phyloP scores from a whole-genome alignment of 352 stramenopile genomes.

The Phytopythium delawarense region DNA sequence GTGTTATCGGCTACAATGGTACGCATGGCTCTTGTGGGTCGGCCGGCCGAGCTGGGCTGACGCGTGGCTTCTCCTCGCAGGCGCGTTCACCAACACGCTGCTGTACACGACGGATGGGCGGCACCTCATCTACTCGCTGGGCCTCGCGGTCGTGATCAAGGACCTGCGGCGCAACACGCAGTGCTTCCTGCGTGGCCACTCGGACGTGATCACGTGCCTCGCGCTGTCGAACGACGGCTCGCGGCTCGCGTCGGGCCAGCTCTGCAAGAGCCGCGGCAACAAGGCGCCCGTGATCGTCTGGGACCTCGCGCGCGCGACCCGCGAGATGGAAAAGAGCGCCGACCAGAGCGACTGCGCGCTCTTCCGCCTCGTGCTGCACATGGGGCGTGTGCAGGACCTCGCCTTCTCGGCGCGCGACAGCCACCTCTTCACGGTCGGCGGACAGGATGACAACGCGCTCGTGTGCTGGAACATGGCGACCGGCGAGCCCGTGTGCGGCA shows the following conservation, averaged over 20 bases:
- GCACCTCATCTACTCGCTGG: slow-evolving; percentile 85
- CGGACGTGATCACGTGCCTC: slow-evolving; percentile 91
- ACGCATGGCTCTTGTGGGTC: background rate
- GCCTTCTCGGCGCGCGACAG: slow-evolving; percentile 87
- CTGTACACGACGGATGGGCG: slow-evolving; percentile 79
- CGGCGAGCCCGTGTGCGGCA: slow-evolving; percentile 91
- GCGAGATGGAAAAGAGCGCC: slow-evolving; percentile 52
- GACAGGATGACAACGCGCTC: slow-evolving; percentile 96
- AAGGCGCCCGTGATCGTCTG: slow-evolving; percentile 94
- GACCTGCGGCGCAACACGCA: slow-evolving; percentile 72
- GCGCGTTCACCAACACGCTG: slow-evolving; percentile 60
- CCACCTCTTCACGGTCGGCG: slow-evolving; percentile 92
- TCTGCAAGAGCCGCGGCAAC: slow-evolving; percentile 92
- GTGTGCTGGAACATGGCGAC: slow-evolving; percentile 94
- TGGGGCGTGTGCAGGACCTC: slow-evolving; percentile 92
- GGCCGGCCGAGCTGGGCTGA: background rate
- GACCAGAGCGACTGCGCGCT: slow-evolving; percentile 68
- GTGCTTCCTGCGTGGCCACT: slow-evolving; percentile 91
- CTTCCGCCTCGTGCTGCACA: slow-evolving; percentile 93
- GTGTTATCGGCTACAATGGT: slow-evolving; percentile 85
- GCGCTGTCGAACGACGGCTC: slow-evolving; percentile 89
- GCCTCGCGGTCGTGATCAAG: slow-evolving; percentile 79
- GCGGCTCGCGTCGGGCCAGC: slow-evolving; percentile 88
- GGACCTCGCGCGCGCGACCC: slow-evolving; percentile 88
- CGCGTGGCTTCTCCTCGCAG: slow-evolving; percentile 10